A percentile compares a stretch with the other conserved stretches of the same genome.
phyloP scores from a whole-genome alignment of 192 early-diverging fungal species.

The Haplosporangium gracile region DNA sequence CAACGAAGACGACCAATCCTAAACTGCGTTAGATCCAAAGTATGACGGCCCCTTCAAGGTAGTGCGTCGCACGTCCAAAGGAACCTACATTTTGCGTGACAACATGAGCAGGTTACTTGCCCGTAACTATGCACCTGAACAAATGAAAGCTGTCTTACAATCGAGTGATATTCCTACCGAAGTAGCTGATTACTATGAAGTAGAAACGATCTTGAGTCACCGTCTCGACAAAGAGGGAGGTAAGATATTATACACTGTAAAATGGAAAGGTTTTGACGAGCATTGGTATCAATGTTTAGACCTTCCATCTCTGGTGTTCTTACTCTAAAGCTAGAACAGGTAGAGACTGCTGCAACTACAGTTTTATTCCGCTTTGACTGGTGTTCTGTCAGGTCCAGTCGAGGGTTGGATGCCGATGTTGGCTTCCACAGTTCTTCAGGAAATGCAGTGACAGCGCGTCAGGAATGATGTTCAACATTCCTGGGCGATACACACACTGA shows the following conservation, averaged over 20 bases:
- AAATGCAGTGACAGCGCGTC: constrained; percentile 34
- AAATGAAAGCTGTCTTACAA: constrained; percentile 2
- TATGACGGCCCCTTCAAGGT: neutral
- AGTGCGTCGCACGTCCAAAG: neutral
- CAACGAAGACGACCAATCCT: too few relatives aligned
- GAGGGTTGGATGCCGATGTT: neutral
- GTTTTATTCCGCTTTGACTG: neutral
- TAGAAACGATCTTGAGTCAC: constrained; percentile 6
- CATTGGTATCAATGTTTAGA: too few relatives aligned
- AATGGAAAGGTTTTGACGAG: too few relatives aligned
- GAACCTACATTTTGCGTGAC: neutral
- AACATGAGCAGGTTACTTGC: neutral
- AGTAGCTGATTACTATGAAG: neutral
- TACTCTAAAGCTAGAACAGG: neutral
- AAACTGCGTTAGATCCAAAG: neutral
- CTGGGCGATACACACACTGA: constrained; percentile 24
- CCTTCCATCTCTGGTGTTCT: too few relatives aligned
- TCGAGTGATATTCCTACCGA: neutral
- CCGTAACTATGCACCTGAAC: neutral
- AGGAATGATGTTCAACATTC: constrained; percentile 43
- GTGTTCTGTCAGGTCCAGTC: neutral
- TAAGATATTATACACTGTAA: neutral
- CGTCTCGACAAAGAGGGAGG: too few relatives aligned
- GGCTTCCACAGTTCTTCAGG: constrained; percentile 10
- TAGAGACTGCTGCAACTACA: neutral